A percentile compares a stretch with the other conserved stretches of the same genome.
phyloP scores from a whole-genome alignment of 352 stramenopile genomes.

The Globisporangium barbulae region DNA sequence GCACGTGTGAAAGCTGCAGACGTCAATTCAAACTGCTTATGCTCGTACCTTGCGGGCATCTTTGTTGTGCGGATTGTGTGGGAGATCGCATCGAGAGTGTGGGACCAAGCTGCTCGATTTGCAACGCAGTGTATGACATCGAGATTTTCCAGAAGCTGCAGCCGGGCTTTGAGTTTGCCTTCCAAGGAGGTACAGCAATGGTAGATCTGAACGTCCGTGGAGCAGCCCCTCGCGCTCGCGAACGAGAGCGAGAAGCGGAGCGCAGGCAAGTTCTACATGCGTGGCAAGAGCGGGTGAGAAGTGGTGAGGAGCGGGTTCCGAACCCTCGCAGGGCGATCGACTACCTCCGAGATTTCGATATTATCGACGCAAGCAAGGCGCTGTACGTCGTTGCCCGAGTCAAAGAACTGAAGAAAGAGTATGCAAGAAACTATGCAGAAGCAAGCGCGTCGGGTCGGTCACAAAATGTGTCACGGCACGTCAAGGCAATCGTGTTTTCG shows the following conservation, averaged over 20 bases:
- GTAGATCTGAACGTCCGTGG: slow-evolving; percentile 16
- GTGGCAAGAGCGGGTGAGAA: slow-evolving; percentile 7
- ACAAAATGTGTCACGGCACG: slow-evolving; percentile 19
- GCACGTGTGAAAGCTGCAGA: slow-evolving; percentile 80
- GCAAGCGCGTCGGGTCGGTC: slow-evolving; percentile 2
- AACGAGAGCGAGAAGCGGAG: background rate
- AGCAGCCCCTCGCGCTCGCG: background rate
- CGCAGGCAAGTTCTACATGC: background rate
- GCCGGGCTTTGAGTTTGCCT: slow-evolving; percentile 72
- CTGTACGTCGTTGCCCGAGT: slow-evolving; percentile 68
- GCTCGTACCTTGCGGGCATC: slow-evolving; percentile 89
- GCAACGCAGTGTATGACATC: slow-evolving; percentile 61
- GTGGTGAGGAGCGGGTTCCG: slow-evolving; percentile 1
- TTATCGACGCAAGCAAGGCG: slow-evolving; percentile 67
- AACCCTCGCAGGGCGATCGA: slow-evolving; percentile 20
- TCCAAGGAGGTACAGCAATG: slow-evolving; percentile 1
- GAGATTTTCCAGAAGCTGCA: slow-evolving; percentile 90
- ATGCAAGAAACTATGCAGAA: slow-evolving; percentile 19
- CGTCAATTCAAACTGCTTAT: slow-evolving; percentile 86
- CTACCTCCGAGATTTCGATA: slow-evolving; percentile 27
- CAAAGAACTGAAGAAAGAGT: slow-evolving; percentile 60
- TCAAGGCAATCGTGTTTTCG: slow-evolving; percentile 84
- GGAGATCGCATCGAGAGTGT: slow-evolving; percentile 59
- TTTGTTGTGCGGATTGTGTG: slow-evolving; percentile 93
- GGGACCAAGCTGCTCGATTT: slow-evolving; percentile 54